Evolutionary conservation across 1,284 basidiomycete species (phyloP).

Genomic region (Prillingera fragicola): DNA sequence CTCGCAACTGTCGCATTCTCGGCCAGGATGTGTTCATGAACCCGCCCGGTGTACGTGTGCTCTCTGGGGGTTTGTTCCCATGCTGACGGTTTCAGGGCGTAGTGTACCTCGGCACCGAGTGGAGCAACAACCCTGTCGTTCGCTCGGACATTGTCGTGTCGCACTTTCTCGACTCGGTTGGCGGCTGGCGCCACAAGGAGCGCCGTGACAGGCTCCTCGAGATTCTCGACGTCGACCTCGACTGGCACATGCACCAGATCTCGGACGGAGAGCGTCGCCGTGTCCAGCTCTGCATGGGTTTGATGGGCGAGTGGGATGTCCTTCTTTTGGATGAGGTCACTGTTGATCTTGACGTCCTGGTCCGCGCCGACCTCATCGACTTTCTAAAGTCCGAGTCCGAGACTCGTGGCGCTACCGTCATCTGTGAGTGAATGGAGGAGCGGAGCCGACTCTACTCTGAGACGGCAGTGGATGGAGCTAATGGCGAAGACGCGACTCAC

Average conservation of each 20-base stretch:
- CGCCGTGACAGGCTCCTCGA: constrained; percentile 79
- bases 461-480: not conserved
- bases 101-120: constrained; percentile 87
- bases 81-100: constrained; percentile 53
- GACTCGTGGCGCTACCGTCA: constrained; percentile 74
- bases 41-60: constrained; percentile 47
- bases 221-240: constrained; percentile 88
- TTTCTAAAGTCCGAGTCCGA: constrained; percentile 84
- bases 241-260: constrained; percentile 67
- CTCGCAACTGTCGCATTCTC: constrained; percentile 65
- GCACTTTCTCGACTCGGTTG: constrained; percentile 87
- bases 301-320: constrained; percentile 94
- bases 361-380: constrained; percentile 79
- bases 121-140: constrained; percentile 95
- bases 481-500: constrained; percentile 74
- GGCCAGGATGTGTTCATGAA: constrained; percentile 75
- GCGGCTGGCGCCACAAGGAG: constrained; percentile 88
- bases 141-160: constrained; percentile 83
- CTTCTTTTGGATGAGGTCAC: constrained; percentile 95
- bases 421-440: constrained; percentile 58
- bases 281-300: constrained; percentile 92
- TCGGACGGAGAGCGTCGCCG: constrained; percentile 91
- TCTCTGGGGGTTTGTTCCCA: not conserved
- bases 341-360: constrained; percentile 96
- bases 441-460: not conserved